Conservation (phyloP, 1,284 basidiomycete genomes). For the Pseudozyma pruni region DNA sequence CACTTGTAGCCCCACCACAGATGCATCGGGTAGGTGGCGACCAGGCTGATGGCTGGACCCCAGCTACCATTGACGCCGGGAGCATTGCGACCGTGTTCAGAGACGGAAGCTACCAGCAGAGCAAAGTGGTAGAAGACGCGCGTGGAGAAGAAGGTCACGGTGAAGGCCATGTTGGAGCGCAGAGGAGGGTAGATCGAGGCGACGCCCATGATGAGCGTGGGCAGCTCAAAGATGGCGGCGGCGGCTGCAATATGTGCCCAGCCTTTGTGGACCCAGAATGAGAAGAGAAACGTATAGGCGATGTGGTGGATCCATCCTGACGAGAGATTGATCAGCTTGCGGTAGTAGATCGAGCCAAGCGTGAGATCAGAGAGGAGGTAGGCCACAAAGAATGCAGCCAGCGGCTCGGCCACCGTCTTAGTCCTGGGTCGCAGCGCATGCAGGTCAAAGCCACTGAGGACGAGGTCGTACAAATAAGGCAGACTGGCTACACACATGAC, state of each 20-base stretch:
- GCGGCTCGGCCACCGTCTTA: conserved; percentile 52
- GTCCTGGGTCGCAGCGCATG: conserved; percentile 45
- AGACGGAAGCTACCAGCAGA: conserved; percentile 49
- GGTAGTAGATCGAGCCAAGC: conserved; percentile 63
- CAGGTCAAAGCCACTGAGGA: conserved; percentile 56
- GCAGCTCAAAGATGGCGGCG: conserved; percentile 63
- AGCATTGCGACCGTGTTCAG: conserved; percentile 50
- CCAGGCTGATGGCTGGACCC: conserved; percentile 51
- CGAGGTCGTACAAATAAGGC: conserved; percentile 60
- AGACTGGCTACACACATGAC: conserved; percentile 58
- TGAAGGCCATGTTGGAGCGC: conserved; percentile 66
- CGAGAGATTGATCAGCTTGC: conserved; percentile 63
- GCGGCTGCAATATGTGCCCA: conserved; percentile 59
- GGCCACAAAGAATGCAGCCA: conserved; percentile 62
- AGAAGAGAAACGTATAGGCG: conserved; percentile 58
- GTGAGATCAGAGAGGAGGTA: conserved; percentile 63
- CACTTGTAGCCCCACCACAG: conserved; percentile 67
- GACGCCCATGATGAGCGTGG: conserved; percentile 65
- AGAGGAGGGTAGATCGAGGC: conserved; percentile 58
- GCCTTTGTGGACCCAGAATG: conserved; percentile 57
- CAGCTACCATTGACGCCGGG: conserved; percentile 50
- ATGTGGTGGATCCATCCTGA: conserved; percentile 66
- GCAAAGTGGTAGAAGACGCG: conserved; percentile 63
- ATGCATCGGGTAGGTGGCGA: conserved; percentile 65
- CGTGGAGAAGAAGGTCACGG: conserved; percentile 62